Percentiles rank a stretch among this genome's conserved stretches.
phyloP scores from a whole-genome alignment of 2,329 filamentous ascomycete genomes.

The Metarhizium humberi region DNA sequence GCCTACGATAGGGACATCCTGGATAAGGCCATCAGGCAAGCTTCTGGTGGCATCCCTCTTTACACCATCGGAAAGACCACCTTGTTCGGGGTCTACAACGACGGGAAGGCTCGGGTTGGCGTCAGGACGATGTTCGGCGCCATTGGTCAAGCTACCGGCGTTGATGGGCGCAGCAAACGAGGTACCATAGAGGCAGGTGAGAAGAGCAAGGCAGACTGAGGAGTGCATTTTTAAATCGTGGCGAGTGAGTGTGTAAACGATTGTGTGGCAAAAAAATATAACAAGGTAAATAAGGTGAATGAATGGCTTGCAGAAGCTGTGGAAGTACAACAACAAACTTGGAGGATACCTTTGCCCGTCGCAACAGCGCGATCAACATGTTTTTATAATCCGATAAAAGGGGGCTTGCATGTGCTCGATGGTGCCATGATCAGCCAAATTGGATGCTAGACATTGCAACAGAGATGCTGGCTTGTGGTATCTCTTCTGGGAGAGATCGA shows the following conservation, averaged over 20 bases:
- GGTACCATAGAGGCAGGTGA: constrained; percentile 4
- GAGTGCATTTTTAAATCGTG: constrained; percentile 1
- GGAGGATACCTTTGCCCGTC: no score
- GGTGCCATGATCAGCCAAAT: neutral
- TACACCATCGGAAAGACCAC: neutral
- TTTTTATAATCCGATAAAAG: neutral
- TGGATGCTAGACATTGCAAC: neutral
- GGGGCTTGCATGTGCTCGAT: neutral
- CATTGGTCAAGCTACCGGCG: neutral
- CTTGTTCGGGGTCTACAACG: neutral
- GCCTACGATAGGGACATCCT: neutral
- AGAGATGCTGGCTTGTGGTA: neutral
- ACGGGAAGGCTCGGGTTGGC: neutral
- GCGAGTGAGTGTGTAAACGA: neutral
- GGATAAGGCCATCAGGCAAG: neutral
- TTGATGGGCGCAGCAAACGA: constrained; percentile 3
- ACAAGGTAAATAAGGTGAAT: neutral
- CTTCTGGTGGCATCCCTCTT: neutral
- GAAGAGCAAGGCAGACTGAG: constrained; percentile 1
- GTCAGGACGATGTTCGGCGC: neutral
- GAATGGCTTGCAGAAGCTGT: no score
- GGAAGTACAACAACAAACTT: no score
- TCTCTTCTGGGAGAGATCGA: neutral
- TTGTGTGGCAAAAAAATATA: neutral
- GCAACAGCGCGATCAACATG: neutral